phyloP scores from a whole-genome alignment of 805 yeast genomes.

The Starmerella potacharoeniae region DNA sequence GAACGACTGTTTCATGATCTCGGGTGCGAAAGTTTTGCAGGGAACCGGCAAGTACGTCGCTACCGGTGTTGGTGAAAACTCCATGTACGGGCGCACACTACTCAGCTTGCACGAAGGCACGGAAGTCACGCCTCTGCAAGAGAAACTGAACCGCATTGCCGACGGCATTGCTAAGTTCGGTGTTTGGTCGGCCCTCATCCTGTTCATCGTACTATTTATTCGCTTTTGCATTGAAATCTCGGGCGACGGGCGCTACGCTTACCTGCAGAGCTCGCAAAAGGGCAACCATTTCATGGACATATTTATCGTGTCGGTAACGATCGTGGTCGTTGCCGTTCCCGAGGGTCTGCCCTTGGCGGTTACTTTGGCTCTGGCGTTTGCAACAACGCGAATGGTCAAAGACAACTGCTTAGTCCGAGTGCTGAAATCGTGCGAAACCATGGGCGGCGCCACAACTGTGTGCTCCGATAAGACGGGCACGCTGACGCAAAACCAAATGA shows the following conservation, averaged over 20 bases:
- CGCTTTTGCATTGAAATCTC: slow-evolving; percentile 59
- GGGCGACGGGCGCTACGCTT: slow-evolving; percentile 26
- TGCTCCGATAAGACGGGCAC: slow-evolving; percentile 98
- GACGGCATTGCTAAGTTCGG: slow-evolving; percentile 95
- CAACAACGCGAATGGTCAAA: slow-evolving; percentile 95
- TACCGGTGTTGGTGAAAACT: slow-evolving; percentile 81
- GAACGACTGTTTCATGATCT: slow-evolving; percentile 69
- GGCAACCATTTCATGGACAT: slow-evolving; percentile 78
- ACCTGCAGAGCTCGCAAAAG: slow-evolving; percentile 52
- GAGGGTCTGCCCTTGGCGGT: slow-evolving; percentile 98
- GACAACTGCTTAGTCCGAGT: slow-evolving; percentile 95
- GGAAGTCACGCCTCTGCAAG: slow-evolving; percentile 83
- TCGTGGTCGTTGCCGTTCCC: slow-evolving; percentile 97
- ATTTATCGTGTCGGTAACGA: slow-evolving; percentile 79
- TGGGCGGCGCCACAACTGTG: slow-evolving; percentile 97
- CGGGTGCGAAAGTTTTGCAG: slow-evolving; percentile 78
- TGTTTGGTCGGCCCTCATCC: slow-evolving; percentile 66
- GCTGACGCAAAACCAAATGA: slow-evolving; percentile 85
- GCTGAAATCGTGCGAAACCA: slow-evolving; percentile 86
- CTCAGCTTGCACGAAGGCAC: slow-evolving; percentile 60
- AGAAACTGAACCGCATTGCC: slow-evolving; percentile 67
- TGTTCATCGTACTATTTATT: slow-evolving; percentile 68
- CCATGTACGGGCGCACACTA: slow-evolving; percentile 89
- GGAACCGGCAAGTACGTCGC: slow-evolving; percentile 81
- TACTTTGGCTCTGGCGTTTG: slow-evolving; percentile 91